These are phyloP conservation scores for Diaporthe sp. DNA, from an alignment of 2,329 filamentous ascomycete species.

Conservation along the genomic window DNA sequence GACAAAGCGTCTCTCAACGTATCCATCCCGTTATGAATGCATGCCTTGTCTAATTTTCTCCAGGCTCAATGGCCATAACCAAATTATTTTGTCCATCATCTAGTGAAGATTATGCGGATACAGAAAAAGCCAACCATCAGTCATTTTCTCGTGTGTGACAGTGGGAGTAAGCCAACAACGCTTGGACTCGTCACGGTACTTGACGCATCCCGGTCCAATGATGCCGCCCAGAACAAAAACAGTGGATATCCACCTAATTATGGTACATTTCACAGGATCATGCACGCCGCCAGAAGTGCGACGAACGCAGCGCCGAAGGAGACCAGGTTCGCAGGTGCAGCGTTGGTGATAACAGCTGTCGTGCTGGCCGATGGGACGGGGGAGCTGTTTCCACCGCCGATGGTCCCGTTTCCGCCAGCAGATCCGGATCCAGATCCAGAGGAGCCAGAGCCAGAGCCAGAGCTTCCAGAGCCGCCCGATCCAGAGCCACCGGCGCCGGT, in stretches of 20 bases:
- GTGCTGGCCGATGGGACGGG: conserved; percentile 7
- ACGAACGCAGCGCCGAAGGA: conserved; percentile 32
- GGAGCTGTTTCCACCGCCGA: conserved; percentile 1
- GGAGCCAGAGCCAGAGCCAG: conserved; percentile 25
- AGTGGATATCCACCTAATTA: background rate
- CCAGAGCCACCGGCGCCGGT: conserved; percentile 24
- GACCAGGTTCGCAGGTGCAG: conserved; percentile 5
- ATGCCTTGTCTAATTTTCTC: background rate
- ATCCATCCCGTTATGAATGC: background rate
- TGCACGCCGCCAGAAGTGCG: conserved; percentile 18
- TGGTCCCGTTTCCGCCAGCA: conserved; percentile 15
- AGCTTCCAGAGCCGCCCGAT: conserved; percentile 8
- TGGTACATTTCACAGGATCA: background rate
- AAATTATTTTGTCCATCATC: conserved; percentile 24
- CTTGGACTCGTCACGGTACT: background rate
- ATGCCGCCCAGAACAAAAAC: background rate
- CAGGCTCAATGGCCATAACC: background rate
- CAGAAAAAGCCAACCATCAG: background rate
- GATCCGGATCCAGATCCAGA: conserved; percentile 32
- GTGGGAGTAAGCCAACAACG: background rate
- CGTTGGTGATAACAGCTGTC: conserved; percentile 19
- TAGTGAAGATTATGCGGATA: conserved; percentile 16
- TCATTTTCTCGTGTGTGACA: background rate
- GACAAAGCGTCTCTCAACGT: background rate
- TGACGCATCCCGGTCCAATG: background rate